phyloP scores from a whole-genome alignment of 2,329 filamentous ascomycete genomes.

The Hawksworthiomyces lignivorus region DNA sequence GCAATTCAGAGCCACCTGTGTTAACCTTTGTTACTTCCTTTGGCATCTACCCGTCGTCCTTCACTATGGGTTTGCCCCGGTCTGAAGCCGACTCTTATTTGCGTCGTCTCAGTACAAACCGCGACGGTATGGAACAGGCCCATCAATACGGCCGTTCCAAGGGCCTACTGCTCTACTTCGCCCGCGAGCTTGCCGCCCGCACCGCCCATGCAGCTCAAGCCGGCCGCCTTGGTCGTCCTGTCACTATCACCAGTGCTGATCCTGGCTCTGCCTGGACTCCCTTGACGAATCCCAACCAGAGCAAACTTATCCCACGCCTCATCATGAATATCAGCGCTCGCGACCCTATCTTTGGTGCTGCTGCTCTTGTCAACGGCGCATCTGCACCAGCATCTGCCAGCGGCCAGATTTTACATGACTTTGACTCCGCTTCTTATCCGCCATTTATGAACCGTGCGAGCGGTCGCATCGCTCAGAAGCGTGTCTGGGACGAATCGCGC shows the following conservation, averaged over 20 bases:
- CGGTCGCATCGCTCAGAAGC: conserved; percentile 18
- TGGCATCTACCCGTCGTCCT: conserved; percentile 29
- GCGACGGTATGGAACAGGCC: conserved; percentile 26
- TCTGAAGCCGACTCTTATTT: conserved; percentile 26
- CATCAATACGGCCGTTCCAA: conserved; percentile 33
- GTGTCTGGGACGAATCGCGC: conserved; percentile 21
- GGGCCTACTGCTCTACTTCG: conserved; percentile 28
- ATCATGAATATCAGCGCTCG: conserved; percentile 31
- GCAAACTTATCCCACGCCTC: conserved; percentile 27
- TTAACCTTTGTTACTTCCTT: conserved; percentile 31
- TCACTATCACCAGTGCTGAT: conserved; percentile 31
- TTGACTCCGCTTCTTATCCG: conserved; percentile 26
- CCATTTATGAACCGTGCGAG: conserved; percentile 28
- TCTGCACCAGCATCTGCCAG: conserved; percentile 23
- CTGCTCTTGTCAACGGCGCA: conserved; percentile 29
- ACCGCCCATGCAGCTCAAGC: conserved; percentile 12
- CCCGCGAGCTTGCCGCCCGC: conserved; percentile 27
- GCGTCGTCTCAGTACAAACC: conserved; percentile 27
- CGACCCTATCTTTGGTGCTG: conserved; percentile 28
- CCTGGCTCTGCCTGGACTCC: conserved; percentile 31
- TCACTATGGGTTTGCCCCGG: conserved; percentile 26
- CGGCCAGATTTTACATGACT: conserved; percentile 31
- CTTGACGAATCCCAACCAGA: conserved; percentile 28
- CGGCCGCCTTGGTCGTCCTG: conserved; percentile 14
- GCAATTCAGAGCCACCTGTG: conserved; percentile 26